Evolutionary conservation across 23 red algal genomes (phyloP), one percentile per base, ranked within the genome.

Genomic region (Pyropia haitanensis): DNA sequence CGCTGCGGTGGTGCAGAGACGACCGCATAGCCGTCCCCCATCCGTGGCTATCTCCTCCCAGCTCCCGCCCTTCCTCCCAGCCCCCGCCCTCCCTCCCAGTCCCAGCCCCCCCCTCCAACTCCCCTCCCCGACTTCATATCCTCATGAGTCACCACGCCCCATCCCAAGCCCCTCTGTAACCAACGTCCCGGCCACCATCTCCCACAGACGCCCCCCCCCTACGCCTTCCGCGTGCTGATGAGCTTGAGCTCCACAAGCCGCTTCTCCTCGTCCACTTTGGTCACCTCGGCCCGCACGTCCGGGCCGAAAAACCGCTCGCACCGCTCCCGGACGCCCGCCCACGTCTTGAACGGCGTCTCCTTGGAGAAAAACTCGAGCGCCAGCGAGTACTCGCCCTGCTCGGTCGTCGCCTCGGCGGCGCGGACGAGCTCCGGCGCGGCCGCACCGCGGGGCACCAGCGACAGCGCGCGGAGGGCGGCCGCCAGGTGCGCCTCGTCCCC

Each of bases 291-390:
- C 27, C 20, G 28, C 9, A 97, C 83, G 49, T 70, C 71, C 1
- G 84, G 79, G 18, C 93, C 93, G 68, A 97, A 97, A 52, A 97
- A 97, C 5, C 78, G 69, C 51, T 90, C 83, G 51, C 72, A 83
- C 46, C 70, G 27, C 27, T 90, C 93, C 18, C 68, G 18, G 46
- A 64, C 53, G 15, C 60, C 48, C 56, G 20, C 27, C 85, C 85
- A 97, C 33, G 73, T 53, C 13, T 27, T 63, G 66, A 75, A 83
- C 63, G 83, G 93, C 58, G 83, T 97, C 5, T 58, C 74, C 49
- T 70, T 70, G 20, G 60, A 62, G 32, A 56, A 70, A 58, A 97
- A 97, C 19, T 71, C 34, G 15, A 97, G 71, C 39, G 53, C 18
- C 17, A 97, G 39, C 28, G 33, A 21, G 67, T 97, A 97, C 55